phyloP scores from a whole-genome alignment of 2,329 filamentous ascomycete species.

The Aspergillus tamarii region DNA sequence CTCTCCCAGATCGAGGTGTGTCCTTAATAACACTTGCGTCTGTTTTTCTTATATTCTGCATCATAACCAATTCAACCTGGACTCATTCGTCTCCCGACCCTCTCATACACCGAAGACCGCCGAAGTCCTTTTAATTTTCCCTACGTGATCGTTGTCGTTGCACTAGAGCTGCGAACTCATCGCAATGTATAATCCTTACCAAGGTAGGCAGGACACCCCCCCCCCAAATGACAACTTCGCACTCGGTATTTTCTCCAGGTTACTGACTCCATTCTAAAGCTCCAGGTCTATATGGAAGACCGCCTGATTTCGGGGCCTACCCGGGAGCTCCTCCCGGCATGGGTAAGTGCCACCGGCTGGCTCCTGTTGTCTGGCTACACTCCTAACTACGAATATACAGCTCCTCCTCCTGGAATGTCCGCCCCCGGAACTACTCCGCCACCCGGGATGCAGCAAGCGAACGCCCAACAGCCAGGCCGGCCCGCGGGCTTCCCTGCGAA shows the following conservation, averaged over 20 bases:
- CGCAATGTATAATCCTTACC: constrained; percentile 51
- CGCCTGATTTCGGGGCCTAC: constrained; percentile 73
- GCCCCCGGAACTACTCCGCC: constrained; percentile 77
- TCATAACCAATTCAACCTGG: background rate
- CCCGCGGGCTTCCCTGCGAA: constrained; percentile 77
- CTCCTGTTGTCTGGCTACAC: constrained; percentile 5
- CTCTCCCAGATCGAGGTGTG: background rate
- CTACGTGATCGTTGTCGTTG: background rate
- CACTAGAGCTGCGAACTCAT: constrained; percentile 19
- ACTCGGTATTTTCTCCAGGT: background rate
- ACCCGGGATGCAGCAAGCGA: constrained; percentile 76
- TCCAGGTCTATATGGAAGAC: constrained; percentile 67
- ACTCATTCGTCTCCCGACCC: background rate
- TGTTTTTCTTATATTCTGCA: background rate
- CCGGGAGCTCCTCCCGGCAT: constrained; percentile 78
- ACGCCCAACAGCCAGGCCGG: constrained; percentile 74
- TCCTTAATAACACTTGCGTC: background rate
- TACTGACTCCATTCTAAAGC: constrained; percentile 29
- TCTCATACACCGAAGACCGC: background rate
- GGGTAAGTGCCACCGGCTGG: constrained; percentile 59
- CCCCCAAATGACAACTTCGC: background rate
- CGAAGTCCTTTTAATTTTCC: constrained; percentile 3
- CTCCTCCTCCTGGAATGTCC: constrained; percentile 78
- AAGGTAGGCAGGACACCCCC: constrained; percentile 35
- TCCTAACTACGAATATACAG: constrained; percentile 46